A percentile compares a stretch with the other conserved stretches of the same genome.
These are phyloP conservation scores for Simmondsia chinensis DNA, from an alignment of 148 eudicot genomes.

Conservation along the genomic window DNA sequence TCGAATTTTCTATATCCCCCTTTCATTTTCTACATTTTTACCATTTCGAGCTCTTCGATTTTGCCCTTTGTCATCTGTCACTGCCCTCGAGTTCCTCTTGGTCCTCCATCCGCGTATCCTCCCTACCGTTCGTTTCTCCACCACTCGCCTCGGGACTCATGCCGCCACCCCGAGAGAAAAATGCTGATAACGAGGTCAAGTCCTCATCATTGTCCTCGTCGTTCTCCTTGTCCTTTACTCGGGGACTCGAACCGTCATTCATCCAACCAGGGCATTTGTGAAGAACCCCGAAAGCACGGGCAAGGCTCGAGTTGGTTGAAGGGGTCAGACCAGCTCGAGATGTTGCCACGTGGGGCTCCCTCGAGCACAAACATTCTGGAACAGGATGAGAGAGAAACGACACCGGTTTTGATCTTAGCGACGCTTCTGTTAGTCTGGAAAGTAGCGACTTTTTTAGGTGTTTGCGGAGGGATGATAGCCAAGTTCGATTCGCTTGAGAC, in stretches of 20 bases:
- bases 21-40: too few species aligned
- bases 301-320: conserved; percentile 16
- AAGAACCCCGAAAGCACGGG: conserved; percentile 25
- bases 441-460: conserved; percentile 44
- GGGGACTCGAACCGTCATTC: conserved; percentile 11
- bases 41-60: too few species aligned
- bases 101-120: conserved; percentile 69
- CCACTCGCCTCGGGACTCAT: conserved; percentile 26
- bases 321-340: conserved; percentile 17
- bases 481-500: conserved; percentile 71
- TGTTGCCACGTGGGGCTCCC: conserved; percentile 7
- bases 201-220: conserved; percentile 57
- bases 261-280: conserved; percentile 69
- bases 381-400: conserved; percentile 76
- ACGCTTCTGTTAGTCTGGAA: conserved; percentile 37
- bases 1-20: background rate
- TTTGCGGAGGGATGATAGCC: conserved; percentile 66
- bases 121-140: conserved; percentile 35
- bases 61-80: conserved; percentile 35
- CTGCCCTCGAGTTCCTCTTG: conserved; percentile 73
- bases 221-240: conserved; percentile 30
- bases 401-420: conserved; percentile 29
- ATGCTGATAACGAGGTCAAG: conserved; percentile 29
- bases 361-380: conserved; percentile 72
- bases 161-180: conserved; percentile 31